Percentiles rank a stretch among this genome's conserved stretches.
Conservation (phyloP, 2,329 filamentous ascomycete species). For the Scedosporium apiospermum region DNA sequence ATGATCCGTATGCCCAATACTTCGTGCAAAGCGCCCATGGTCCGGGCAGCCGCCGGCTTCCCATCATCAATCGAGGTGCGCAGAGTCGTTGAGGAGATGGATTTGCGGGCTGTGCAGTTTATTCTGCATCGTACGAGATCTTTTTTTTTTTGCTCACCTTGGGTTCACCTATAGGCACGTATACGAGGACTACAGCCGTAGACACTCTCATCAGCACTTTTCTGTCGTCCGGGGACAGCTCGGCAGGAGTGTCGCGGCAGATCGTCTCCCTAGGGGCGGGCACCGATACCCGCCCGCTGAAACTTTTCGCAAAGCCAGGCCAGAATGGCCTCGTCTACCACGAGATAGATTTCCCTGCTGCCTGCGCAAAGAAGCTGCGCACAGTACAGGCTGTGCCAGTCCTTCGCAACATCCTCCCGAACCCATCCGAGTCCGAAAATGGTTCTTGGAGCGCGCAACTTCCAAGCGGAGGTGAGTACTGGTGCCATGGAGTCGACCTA, state of each 20-base stretch:
- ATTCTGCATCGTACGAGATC: not conserved
- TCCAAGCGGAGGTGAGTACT: slow-evolving; percentile 32
- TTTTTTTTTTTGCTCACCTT: not conserved
- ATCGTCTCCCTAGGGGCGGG: slow-evolving; percentile 90
- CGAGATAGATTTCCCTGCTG: slow-evolving; percentile 79
- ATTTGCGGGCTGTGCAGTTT: not conserved
- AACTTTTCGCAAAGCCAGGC: slow-evolving; percentile 46
- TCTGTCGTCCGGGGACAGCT: slow-evolving; percentile 32
- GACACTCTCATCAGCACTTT: slow-evolving; percentile 70
- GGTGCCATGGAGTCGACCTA: slow-evolving; percentile 61
- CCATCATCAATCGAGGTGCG: slow-evolving; percentile 88
- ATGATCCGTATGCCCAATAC: slow-evolving; percentile 66
- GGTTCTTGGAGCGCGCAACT: slow-evolving; percentile 32
- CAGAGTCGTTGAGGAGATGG: slow-evolving; percentile 1
- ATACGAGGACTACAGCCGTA: slow-evolving; percentile 76
- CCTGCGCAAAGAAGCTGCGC: slow-evolving; percentile 57
- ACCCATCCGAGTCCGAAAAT: slow-evolving; percentile 19
- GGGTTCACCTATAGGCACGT: slow-evolving; percentile 57
- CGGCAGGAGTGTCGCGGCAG: slow-evolving; percentile 43
- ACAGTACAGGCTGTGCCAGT: slow-evolving; percentile 36
- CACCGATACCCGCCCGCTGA: slow-evolving; percentile 83
- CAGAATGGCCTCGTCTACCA: slow-evolving; percentile 59
- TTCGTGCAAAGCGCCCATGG: slow-evolving; percentile 47
- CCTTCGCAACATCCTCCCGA: slow-evolving; percentile 28
- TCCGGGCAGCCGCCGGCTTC: slow-evolving; percentile 54